phyloP scores from a whole-genome alignment of 768 basidiomycete genomes.

The Chalciporus piperatus region DNA sequence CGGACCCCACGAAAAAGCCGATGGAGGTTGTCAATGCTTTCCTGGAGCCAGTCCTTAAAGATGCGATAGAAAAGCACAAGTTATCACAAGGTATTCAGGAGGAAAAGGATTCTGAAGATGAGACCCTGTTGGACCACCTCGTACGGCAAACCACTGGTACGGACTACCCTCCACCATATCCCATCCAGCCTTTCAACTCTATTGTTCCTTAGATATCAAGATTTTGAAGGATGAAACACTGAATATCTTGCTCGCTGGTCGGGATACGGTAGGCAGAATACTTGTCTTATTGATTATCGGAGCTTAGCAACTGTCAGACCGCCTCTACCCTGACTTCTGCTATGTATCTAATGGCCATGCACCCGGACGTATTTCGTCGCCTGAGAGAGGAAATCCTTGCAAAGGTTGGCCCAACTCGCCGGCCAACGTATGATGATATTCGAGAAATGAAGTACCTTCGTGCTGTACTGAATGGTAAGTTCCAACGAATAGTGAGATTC shows the following conservation, averaged over 20 bases:
- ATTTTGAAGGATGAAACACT: slow-evolving; percentile 41
- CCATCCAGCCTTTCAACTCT: neutral
- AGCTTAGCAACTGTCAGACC: slow-evolving; percentile 31
- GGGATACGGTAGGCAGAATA: slow-evolving; percentile 37
- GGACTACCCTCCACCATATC: neutral
- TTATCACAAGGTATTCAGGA: slow-evolving; percentile 1
- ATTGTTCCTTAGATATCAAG: slow-evolving; percentile 21
- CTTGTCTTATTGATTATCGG: neutral
- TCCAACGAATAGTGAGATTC: neutral
- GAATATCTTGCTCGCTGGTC: slow-evolving; percentile 43
- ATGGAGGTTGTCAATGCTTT: slow-evolving; percentile 40
- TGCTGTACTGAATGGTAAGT: slow-evolving; percentile 43
- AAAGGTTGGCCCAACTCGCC: slow-evolving; percentile 32
- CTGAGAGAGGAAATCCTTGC: slow-evolving; percentile 44
- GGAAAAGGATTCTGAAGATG: slow-evolving; percentile 25
- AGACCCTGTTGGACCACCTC: slow-evolving; percentile 42
- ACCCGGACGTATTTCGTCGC: slow-evolving; percentile 39
- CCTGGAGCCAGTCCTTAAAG: slow-evolving; percentile 39
- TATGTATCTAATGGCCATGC: slow-evolving; percentile 44
- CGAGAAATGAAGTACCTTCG: slow-evolving; percentile 42
- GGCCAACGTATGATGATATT: slow-evolving; percentile 43
- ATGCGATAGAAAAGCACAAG: slow-evolving; percentile 30
- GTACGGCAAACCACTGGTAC: slow-evolving; percentile 38
- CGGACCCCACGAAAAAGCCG: slow-evolving; percentile 28
- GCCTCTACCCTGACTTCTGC: slow-evolving; percentile 43